phyloP scores from a whole-genome alignment of 139 green algal species.

The Marvania coccoides region DNA sequence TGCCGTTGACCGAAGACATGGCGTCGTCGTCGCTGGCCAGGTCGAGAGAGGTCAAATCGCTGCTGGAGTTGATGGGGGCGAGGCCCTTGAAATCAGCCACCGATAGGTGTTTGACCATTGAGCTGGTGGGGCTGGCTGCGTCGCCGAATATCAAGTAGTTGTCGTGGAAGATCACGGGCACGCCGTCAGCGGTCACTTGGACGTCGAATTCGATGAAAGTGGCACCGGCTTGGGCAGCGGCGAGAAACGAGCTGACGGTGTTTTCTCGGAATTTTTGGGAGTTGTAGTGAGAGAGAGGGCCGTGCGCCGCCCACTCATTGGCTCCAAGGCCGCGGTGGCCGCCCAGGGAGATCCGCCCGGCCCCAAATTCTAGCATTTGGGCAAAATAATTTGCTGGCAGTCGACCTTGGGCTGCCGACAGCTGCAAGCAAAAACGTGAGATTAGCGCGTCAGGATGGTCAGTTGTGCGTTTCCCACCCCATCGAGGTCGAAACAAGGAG shows the following conservation, averaged over 20 bases:
- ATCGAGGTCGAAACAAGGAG: no score
- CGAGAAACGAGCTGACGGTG: constrained; percentile 64
- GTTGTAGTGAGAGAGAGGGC: not conserved
- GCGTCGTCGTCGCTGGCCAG: constrained; percentile 1
- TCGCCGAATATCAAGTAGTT: constrained; percentile 50
- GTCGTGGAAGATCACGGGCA: constrained; percentile 80
- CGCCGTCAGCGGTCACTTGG: constrained; percentile 61
- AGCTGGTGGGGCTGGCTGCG: constrained; percentile 7
- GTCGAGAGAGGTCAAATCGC: not conserved
- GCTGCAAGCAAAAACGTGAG: not conserved
- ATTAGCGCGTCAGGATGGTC: no score
- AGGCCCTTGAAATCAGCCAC: constrained; percentile 55
- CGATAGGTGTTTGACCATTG: constrained; percentile 48
- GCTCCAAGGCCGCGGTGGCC: constrained; percentile 7
- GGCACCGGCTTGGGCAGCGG: constrained; percentile 49
- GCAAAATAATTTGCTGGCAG: not conserved
- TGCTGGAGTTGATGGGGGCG: constrained; percentile 13
- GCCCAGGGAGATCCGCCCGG: not conserved
- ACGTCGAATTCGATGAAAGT: constrained; percentile 85
- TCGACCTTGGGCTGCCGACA: not conserved
- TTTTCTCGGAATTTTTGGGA: constrained; percentile 60
- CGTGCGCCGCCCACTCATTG: not conserved
- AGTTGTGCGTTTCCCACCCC: no score
- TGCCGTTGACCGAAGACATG: not conserved
- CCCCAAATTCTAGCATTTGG: not conserved